Base-by-base conservation (phyloP, 495 filamentous ascomycete species). In the Daldinia concentrica region DNA sequence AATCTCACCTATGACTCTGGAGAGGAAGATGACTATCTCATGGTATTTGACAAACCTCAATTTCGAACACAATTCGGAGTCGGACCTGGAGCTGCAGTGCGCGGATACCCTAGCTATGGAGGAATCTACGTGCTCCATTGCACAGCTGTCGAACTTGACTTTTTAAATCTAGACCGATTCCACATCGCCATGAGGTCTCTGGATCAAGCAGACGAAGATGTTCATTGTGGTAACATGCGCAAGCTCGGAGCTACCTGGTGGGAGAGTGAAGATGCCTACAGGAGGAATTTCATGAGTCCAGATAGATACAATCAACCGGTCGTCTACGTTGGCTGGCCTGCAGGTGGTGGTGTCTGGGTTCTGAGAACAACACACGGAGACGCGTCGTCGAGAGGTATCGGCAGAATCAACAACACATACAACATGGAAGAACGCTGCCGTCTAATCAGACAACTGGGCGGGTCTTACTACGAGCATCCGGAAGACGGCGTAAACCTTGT, bases 391-490 rank as follows among this genome's bases (percentile, higher is more conserved):
- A 68, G 62, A 58, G 69, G 65, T 14, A 58, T 66, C 41, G 73
- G 69, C 34, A 66, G 61, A 22, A 72, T 75, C 57, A 58, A 68
- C 57, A 74, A 75, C 50, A 71, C 69, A 11, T 51, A 66, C 34
- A 73, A 62, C 17, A 78, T 75, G 74, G 76, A 77, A 27, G 76
- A 78, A 52, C 64, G 74, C 15, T 78, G 76, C 45, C 65, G 73
- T 12, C 17, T 68, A 30, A 75, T 78, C 48, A 60, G 68, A 27
- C 62, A 75, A 52, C 57, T 68, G 64, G 76, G 76, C 14, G 76
- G 69, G 8, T 64, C 45, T 4, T 78, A 69, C 30, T 77, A 65
- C 37, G 69, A 68, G 15, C 68, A 76, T n/a, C 75, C 75, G 11
- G 58, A 72, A 64, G 72, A 78, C 19, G 71, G 72, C 34, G 32